Evolutionary conservation across 1,284 basidiomycete species (phyloP), one percentile per base, ranked within the genome.

Genomic region (Cutaneotrichosporon sp.): DNA sequence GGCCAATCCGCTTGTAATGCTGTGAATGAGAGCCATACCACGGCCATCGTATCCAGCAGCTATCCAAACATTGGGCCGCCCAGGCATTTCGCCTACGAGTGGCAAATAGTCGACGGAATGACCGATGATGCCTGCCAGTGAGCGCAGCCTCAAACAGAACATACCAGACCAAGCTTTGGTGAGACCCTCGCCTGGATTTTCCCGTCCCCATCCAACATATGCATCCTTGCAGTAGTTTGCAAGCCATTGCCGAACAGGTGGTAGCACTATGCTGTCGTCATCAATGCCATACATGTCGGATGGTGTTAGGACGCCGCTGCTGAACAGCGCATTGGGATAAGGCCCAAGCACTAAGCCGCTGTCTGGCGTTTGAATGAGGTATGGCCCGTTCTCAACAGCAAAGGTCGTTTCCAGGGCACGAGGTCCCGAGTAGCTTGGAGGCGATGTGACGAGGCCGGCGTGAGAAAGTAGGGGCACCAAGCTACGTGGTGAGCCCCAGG

Each of bases 21-120:
- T 57, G 41, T 59, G 36, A 18, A 69, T 64, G 33, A 59, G 56
- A 0, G 57, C 57, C 62, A 64, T 61, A 34, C 64, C 62, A 23
- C 49, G 48, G 3, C 52, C 52, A 22, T 54, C 50, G 44, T 54
- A 54, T 2, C 53, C 53, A 3, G 40, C 45, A 0, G 48, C 38
- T 7, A 46, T 54, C 38, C 50, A 67, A 4, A 67, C 52, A 0
- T 59, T 59, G 1, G 45, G 42, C 17, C 59, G 50, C 13, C 54
- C 56, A 3, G 63, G 65, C 1, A 68, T 49, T 0, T 22, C 36
- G 3, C 65, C 65, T 12, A 67, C 55, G 36, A 69, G 56, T 12
- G 65, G 67, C 8, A 65, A 47, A n/a, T 51, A 50, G 55, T 69
- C 61, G 15, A 61, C 53, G 1, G 62, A 60, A 37, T 61, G 60